Conservation (phyloP, 768 basidiomycete genomes). For the Hericium coralloides region DNA sequence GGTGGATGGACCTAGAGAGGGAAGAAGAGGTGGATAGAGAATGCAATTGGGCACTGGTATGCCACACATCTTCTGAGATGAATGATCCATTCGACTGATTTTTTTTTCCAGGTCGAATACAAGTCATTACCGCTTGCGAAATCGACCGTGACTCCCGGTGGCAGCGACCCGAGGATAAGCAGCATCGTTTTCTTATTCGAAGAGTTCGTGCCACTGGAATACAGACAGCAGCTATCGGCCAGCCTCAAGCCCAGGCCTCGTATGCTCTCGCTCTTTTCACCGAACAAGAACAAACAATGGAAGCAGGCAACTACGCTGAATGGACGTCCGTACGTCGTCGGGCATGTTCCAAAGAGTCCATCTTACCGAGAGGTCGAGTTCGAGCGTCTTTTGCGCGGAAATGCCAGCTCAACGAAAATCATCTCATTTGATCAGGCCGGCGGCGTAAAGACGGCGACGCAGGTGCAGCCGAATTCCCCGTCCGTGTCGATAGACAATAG, state of each 20-base stretch:
- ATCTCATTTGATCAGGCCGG: conserved; percentile 21
- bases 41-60: conserved; percentile 88
- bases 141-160: conserved; percentile 18
- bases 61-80: conserved; percentile 18
- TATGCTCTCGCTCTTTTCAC: conserved; percentile 60
- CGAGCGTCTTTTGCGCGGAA: conserved; percentile 59
- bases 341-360: conserved; percentile 47
- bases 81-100: not conserved
- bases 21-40: conserved; percentile 73
- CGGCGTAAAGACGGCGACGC: conserved; percentile 11
- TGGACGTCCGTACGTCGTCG: conserved; percentile 61
- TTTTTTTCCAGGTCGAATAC: conserved; percentile 63
- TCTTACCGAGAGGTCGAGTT: conserved; percentile 66
- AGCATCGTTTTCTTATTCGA: conserved; percentile 78
- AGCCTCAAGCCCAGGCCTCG: conserved; percentile 43
- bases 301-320: conserved; percentile 79
- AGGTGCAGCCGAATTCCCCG: not conserved
- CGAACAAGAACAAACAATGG: conserved; percentile 49
- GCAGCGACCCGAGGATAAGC: conserved; percentile 61
- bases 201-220: conserved; percentile 88
- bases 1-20: conserved; percentile 76
- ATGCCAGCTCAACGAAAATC: conserved; percentile 34
- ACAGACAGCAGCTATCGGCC: conserved; percentile 63
- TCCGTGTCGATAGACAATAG: not conserved
- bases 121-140: conserved; percentile 54